phyloP scores from a whole-genome alignment of 306 rosid genomes.

The Ochetophila trinervis region DNA sequence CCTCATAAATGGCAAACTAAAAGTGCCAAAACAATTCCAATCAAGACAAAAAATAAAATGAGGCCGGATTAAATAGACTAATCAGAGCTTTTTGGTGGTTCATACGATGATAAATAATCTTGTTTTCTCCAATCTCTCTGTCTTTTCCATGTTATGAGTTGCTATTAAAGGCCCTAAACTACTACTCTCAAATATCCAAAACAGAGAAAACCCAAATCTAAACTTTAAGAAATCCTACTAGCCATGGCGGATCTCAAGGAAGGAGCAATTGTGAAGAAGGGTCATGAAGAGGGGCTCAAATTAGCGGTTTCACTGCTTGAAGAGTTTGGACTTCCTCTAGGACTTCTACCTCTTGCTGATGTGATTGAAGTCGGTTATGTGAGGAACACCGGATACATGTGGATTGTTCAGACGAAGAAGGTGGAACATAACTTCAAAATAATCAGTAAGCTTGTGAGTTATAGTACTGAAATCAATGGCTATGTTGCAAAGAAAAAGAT shows the following conservation, averaged over 20 bases:
- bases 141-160: constrained; percentile 4
- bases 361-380: constrained; percentile 77
- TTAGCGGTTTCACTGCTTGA: constrained; percentile 50
- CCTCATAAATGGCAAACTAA: neutral
- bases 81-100: constrained; percentile 20
- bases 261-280: constrained; percentile 70
- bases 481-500: constrained; percentile 53
- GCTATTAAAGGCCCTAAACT: constrained; percentile 12
- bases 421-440: constrained; percentile 83
- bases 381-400: constrained; percentile 67
- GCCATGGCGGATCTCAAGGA: constrained; percentile 62
- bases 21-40: neutral
- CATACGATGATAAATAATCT: constrained; percentile 24
- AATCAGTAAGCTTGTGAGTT: constrained; percentile 74
- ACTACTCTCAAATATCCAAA: constrained; percentile 1
- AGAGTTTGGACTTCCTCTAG: constrained; percentile 68
- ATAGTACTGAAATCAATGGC: constrained; percentile 58
- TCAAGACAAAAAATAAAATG: constrained; percentile 7
- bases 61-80: neutral
- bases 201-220: neutral
- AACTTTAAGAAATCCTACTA: neutral
- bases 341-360: constrained; percentile 66
- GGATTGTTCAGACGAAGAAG: constrained; percentile 79
- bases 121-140: constrained; percentile 37
- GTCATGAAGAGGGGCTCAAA: constrained; percentile 64